Conservation (phyloP, 208 protist species). For the Entamoeba invadens region DNA sequence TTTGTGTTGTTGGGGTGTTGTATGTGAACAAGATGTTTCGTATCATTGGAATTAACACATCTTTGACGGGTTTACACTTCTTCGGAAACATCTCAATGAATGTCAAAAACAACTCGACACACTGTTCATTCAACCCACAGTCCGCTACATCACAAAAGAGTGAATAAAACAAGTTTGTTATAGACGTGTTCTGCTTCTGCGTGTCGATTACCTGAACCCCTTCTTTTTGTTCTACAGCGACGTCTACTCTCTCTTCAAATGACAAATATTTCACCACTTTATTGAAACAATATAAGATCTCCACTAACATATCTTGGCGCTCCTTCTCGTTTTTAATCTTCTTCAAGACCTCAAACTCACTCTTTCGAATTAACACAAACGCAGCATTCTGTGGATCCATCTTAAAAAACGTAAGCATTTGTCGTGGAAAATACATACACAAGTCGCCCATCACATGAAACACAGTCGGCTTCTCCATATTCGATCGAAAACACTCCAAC, state of each 20-base stretch:
- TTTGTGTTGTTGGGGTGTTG: neutral
- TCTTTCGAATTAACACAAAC: neutral
- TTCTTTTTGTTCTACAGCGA: neutral
- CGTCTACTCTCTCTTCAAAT: neutral
- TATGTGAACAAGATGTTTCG: neutral
- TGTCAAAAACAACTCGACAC: neutral
- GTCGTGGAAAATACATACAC: neutral
- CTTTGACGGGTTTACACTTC: neutral
- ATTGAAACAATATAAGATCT: neutral
- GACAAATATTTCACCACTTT: neutral
- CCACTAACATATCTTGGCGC: neutral
- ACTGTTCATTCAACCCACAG: neutral
- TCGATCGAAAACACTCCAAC: neutral
- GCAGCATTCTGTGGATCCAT: neutral
- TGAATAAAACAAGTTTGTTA: neutral
- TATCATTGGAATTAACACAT: neutral
- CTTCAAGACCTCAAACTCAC: neutral
- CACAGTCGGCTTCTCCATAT: neutral
- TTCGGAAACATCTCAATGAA: neutral
- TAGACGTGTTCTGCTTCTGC: neutral
- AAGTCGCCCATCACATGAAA: neutral
- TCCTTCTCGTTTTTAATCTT: neutral
- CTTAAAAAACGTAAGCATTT: neutral
- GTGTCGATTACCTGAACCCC: neutral
- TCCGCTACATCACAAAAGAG: neutral